Percentiles rank a stretch among this genome's conserved stretches.
Conservation (phyloP, 495 filamentous ascomycete genomes). For the Penicillium nucicola region DNA sequence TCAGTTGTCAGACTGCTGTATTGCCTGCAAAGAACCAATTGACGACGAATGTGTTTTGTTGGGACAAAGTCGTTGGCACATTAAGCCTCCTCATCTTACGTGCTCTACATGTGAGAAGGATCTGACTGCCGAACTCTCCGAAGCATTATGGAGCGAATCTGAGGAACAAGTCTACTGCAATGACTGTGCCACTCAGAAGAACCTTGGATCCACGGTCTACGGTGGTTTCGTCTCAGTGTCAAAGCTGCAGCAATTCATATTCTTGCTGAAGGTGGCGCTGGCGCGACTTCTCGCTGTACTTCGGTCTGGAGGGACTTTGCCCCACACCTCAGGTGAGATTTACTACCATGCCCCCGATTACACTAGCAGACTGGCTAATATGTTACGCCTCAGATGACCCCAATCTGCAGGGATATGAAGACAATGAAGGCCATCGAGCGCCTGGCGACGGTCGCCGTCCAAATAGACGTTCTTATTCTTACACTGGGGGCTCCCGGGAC, state of each 20-base stretch:
- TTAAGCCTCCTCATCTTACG: conserved; percentile 62
- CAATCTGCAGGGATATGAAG: conserved; percentile 64
- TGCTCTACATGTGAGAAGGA: conserved; percentile 76
- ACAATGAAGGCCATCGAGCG: conserved; percentile 58
- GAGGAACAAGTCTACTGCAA: conserved; percentile 67
- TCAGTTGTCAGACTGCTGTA: conserved; percentile 77
- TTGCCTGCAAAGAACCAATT: conserved; percentile 76
- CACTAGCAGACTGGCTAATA: conserved; percentile 11
- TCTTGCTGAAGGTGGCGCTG: conserved; percentile 85
- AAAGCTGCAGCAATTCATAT: conserved; percentile 90
- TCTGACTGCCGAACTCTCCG: conserved; percentile 57
- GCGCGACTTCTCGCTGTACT: conserved; percentile 86
- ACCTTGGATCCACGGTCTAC: conserved; percentile 45
- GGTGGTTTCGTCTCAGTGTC: conserved; percentile 63
- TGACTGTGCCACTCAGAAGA: conserved; percentile 55
- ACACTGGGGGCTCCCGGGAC: conserved; percentile 58
- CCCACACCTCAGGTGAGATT: conserved; percentile 63
- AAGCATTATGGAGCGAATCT: conserved; percentile 63
- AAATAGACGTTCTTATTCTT: conserved; percentile 71
- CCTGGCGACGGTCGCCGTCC: conserved; percentile 50
- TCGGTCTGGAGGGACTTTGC: conserved; percentile 73
- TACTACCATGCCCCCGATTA: neutral
- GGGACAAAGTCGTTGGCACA: conserved; percentile 77
- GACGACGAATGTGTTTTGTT: conserved; percentile 84
- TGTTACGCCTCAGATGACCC: conserved; percentile 60